Base-by-base conservation (phyloP, 2,329 filamentous ascomycete species). In the Penicillium olsonii region DNA sequence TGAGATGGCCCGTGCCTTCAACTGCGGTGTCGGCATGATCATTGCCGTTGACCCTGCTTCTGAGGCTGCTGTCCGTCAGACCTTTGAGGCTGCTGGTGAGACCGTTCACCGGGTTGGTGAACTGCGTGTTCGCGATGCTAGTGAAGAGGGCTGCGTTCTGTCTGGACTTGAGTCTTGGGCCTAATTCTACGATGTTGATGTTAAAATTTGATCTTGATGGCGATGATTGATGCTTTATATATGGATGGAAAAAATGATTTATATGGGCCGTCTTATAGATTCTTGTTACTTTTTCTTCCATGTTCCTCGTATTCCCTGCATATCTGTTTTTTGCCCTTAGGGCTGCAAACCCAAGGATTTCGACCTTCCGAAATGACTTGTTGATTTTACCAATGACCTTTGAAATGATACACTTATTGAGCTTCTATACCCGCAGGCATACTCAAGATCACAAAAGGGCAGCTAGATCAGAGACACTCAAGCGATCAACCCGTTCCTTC, bases 21-120 rank as follows among this genome's bases (percentile, higher is more conserved):
- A 99, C 76, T 91, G 87, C 7, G 94, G 94, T 42, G 76, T 99
- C 37, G 94, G 94, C 39, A 97, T 99, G 92, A 88, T 96, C 5
- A 78, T 92, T 24, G 90, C 91, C 5, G 90, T 96, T 2, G 82
- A 81, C 22, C 38, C 54, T 10, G 46, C 59, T 14, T 51, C 54
- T 9, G 59, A 53, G 52, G 58, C 51, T 24, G 58, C 51, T 22
- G 43, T 62, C 14, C 59, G 58, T 31, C 76, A 81, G 48, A 79
- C 75, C 27, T 81, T 87, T 59, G 88, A 79, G 2, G 78, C 82
- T 5, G 76, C 78, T 38, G 89, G 89, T 14, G 92, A 96, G 78
- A 85, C 77, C 50, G 90, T 95, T 3, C 90, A 82, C 67, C 79
- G 75, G 20, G 84, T 97, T 53, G 94, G 92, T 14, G 80, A 77